These are phyloP conservation scores for Phytophthora gonapodyides DNA, from an alignment of 352 stramenopile genomes.

Conservation along the genomic window DNA sequence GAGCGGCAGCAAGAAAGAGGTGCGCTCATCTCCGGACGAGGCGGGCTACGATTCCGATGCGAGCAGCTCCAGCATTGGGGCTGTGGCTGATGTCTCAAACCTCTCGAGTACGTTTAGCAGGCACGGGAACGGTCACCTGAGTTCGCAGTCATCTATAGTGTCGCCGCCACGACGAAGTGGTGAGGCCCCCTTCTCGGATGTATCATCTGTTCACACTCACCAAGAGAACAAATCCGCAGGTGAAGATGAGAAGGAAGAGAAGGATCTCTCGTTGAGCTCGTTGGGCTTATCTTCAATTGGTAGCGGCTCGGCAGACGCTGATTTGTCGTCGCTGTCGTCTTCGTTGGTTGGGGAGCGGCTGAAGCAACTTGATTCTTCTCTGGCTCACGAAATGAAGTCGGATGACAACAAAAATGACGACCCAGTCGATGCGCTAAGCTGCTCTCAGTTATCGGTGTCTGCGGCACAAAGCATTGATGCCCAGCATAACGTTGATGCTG, in stretches of 20 bases:
- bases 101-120: conserved; percentile 30
- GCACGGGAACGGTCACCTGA: conserved; percentile 17
- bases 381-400: background rate
- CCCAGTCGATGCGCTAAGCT: background rate
- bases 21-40: conserved; percentile 3
- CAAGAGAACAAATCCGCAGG: conserved; percentile 11
- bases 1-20: conserved; percentile 34
- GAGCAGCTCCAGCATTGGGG: conserved; percentile 31
- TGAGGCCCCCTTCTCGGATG: conserved; percentile 17
- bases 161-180: conserved; percentile 17
- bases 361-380: conserved; percentile 13
- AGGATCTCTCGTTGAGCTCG: conserved; percentile 49
- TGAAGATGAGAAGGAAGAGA: conserved; percentile 9
- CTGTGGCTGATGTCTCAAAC: conserved; percentile 33
- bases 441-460: conserved; percentile 13
- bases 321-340: conserved; percentile 70
- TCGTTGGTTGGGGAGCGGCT: conserved; percentile 43
- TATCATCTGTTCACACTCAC: conserved; percentile 9
- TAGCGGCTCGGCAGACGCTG: conserved; percentile 41
- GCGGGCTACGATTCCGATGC: conserved; percentile 33
- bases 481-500: conserved; percentile 5
- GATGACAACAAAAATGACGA: conserved; percentile 2
- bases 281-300: conserved; percentile 71
- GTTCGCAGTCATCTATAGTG: conserved; percentile 30
- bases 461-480: background rate